phyloP scores from a whole-genome alignment of 2,329 filamentous ascomycete species.

The Pseudonectria foliicola region DNA sequence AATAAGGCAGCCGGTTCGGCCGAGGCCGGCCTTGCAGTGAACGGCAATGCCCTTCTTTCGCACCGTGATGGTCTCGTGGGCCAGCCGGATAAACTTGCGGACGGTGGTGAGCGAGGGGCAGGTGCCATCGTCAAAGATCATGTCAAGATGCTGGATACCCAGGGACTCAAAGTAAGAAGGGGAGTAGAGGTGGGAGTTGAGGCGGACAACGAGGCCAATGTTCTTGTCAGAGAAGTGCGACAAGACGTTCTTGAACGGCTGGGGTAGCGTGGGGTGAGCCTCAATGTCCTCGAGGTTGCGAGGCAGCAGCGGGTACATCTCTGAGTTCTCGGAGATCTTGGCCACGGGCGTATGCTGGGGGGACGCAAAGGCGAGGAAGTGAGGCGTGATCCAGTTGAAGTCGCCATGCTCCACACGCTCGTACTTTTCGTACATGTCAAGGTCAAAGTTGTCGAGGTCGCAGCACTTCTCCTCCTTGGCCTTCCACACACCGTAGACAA shows the following conservation, averaged over 20 bases:
- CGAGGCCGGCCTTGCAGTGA: constrained; percentile 96
- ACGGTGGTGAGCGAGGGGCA: constrained; percentile 87
- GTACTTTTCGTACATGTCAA: constrained; percentile 94
- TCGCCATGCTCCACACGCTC: constrained; percentile 97
- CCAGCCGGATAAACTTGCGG: constrained; percentile 87
- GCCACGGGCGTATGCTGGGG: constrained; percentile 75
- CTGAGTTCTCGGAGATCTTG: constrained; percentile 64
- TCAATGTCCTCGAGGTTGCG: constrained; percentile 68
- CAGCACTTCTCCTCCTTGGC: constrained; percentile 94
- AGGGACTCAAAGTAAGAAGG: constrained; percentile 95
- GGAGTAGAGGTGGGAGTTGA: constrained; percentile 94
- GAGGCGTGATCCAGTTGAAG: constrained; percentile 97
- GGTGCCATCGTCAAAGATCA: constrained; percentile 99
- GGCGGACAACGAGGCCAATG: constrained; percentile 85
- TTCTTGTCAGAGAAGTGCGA: constrained; percentile 81
- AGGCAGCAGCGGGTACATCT: constrained; percentile 67
- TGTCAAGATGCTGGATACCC: constrained; percentile 92
- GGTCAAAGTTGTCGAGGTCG: constrained; percentile 84
- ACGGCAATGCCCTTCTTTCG: constrained; percentile 92
- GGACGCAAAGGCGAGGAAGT: constrained; percentile 94
- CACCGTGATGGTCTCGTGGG: constrained; percentile 87
- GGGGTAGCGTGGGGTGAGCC: constrained; percentile 61
- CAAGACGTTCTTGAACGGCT: constrained; percentile 93
- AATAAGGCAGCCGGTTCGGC: constrained; percentile 91
- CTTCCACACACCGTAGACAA: constrained; percentile 98